Conservation (phyloP, 306 rosid genomes). For the Castanea mollissima region DNA sequence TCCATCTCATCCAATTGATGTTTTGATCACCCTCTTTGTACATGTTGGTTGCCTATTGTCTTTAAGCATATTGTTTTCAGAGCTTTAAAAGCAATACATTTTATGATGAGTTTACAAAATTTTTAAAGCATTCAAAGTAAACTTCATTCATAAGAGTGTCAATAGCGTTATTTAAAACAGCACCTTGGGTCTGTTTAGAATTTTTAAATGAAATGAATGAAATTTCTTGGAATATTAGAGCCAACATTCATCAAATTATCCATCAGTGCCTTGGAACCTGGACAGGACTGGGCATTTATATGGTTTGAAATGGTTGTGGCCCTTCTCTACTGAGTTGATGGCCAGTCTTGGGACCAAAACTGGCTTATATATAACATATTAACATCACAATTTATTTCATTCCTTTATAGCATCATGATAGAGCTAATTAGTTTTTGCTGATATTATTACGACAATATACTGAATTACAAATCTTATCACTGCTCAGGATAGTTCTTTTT, state of each 20-base stretch:
- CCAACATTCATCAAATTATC: neutral
- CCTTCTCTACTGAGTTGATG: neutral
- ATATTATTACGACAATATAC: neutral
- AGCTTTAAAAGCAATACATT: neutral
- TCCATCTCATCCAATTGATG: too few species aligned
- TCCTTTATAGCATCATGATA: slow-evolving; percentile 9
- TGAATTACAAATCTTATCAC: neutral
- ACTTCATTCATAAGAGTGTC: neutral
- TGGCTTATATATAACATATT: neutral
- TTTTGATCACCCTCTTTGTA: too few species aligned
- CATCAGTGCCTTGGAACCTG: neutral
- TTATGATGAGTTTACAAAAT: neutral
- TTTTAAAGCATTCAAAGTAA: neutral
- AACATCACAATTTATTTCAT: slow-evolving; percentile 5
- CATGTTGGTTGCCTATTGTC: neutral
- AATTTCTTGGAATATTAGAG: neutral
- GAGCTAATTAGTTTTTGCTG: neutral
- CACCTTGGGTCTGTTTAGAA: neutral
- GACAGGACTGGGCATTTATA: neutral
- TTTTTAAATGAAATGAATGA: neutral
- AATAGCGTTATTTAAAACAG: neutral
- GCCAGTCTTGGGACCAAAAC: neutral
- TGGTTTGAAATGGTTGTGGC: neutral
- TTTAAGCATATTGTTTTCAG: neutral
- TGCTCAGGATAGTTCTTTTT: neutral